phyloP scores from a whole-genome alignment of 306 rosid species.

The Myrica gale region DNA sequence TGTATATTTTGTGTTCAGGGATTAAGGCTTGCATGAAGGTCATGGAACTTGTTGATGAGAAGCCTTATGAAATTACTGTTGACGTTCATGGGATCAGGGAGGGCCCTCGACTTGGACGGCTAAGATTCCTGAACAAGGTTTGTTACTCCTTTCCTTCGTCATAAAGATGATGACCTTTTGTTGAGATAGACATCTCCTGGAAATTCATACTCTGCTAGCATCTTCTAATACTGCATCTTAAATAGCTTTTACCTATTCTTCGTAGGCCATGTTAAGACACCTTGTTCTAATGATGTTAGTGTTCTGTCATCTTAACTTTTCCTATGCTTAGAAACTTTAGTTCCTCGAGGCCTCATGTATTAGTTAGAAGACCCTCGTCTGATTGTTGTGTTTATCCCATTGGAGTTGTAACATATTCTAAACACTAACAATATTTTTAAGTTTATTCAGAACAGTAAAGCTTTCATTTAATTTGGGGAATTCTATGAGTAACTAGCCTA shows the following conservation, averaged over 20 bases:
- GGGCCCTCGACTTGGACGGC: conserved; percentile 88
- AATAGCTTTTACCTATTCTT: neutral
- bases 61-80: conserved; percentile 56
- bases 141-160: conserved; percentile 15
- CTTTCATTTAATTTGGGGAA: neutral
- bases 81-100: conserved; percentile 74
- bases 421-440: neutral
- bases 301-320: neutral
- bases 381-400: neutral
- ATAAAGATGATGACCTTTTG: neutral
- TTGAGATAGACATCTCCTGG: too few species aligned
- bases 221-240: too few species aligned
- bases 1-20: conserved; percentile 52
- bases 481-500: neutral
- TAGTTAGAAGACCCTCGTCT: too few species aligned
- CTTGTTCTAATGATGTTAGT: neutral
- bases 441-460: neutral
- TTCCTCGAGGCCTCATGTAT: too few species aligned
- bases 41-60: conserved; percentile 62
- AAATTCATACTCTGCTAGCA: too few species aligned
- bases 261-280: neutral
- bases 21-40: conserved; percentile 64
- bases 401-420: neutral
- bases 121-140: conserved; percentile 73
- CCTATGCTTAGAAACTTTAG: neutral